Percentiles rank a stretch among this genome's conserved stretches.
Evolutionary conservation across 768 basidiomycete genomes (phyloP).

Genomic region (Steccherinum ochraceum): DNA sequence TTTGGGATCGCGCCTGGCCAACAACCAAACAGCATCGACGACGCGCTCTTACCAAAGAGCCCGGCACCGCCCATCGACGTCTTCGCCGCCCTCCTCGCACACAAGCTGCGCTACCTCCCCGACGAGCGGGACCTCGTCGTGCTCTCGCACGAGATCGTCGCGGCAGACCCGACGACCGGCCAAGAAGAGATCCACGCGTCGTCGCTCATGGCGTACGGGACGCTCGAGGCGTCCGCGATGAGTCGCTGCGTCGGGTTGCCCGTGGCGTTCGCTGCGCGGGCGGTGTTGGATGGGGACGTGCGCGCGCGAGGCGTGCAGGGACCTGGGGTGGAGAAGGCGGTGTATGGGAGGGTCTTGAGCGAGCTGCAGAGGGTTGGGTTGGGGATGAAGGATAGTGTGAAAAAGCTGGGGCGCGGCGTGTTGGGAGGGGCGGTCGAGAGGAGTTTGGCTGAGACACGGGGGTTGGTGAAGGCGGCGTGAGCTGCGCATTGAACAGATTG

Average conservation of each 20-base stretch:
- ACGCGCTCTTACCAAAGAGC: too few relatives aligned
- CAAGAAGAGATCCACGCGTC: slow-evolving; percentile 58
- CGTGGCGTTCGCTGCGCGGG: slow-evolving; percentile 74
- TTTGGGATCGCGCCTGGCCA: slow-evolving; percentile 32
- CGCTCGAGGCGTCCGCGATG: slow-evolving; percentile 67
- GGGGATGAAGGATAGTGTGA: slow-evolving; percentile 31
- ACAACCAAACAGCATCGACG: too few relatives aligned
- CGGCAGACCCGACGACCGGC: slow-evolving; percentile 27
- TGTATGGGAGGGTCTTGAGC: slow-evolving; percentile 59
- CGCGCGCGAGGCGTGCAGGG: slow-evolving; percentile 57
- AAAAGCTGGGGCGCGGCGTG: neutral
- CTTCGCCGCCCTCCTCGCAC: slow-evolving; percentile 65
- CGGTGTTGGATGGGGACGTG: slow-evolving; percentile 54
- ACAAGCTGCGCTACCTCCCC: slow-evolving; percentile 61
- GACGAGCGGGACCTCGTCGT: slow-evolving; percentile 84
- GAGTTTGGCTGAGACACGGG: slow-evolving; percentile 1
- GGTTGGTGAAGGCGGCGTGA: neutral
- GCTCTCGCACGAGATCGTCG: slow-evolving; percentile 76
- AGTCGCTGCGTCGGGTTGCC: slow-evolving; percentile 86
- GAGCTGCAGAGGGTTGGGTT: slow-evolving; percentile 47
- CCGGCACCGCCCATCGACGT: slow-evolving; percentile 55
- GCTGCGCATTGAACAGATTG: too few relatives aligned
- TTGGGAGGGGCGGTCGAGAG: neutral
- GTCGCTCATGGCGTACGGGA: slow-evolving; percentile 58
- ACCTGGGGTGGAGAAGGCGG: slow-evolving; percentile 49